A percentile compares a stretch with the other conserved stretches of the same genome.
phyloP scores from a whole-genome alignment of 257 asterid species.

The Solanum sejunctum region DNA sequence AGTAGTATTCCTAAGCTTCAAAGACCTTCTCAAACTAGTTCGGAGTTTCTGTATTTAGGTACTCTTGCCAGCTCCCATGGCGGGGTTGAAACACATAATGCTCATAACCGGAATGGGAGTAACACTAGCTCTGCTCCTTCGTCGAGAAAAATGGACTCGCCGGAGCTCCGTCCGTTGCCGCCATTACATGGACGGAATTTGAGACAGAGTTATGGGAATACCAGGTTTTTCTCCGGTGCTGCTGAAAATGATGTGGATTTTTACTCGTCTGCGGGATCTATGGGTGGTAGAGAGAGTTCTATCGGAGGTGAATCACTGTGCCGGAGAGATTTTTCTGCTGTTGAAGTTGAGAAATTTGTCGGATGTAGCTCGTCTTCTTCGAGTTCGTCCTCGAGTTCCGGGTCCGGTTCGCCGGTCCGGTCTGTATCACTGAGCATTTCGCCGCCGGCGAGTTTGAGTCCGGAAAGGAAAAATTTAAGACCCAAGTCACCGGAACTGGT shows the following conservation, averaged over 20 bases:
- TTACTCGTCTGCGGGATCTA: slow-evolving; percentile 10
- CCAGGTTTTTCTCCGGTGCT: neutral
- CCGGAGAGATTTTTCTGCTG: slow-evolving; percentile 4
- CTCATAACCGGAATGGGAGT: neutral
- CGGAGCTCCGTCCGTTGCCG: slow-evolving; percentile 15
- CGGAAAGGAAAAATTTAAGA: slow-evolving; percentile 1
- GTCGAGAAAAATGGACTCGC: slow-evolving; percentile 6
- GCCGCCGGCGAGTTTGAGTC: slow-evolving; percentile 12
- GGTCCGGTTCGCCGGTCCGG: slow-evolving; percentile 7
- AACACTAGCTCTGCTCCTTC: neutral
- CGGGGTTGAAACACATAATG: neutral
- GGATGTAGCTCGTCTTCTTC: neutral
- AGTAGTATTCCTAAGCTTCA: slow-evolving; percentile 6
- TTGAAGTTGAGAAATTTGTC: slow-evolving; percentile 1
- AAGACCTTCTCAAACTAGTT: slow-evolving; percentile 16
- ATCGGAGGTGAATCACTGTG: slow-evolving; percentile 5
- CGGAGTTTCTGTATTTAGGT: slow-evolving; percentile 18
- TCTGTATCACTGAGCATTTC: slow-evolving; percentile 11
- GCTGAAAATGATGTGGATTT: slow-evolving; percentile 7
- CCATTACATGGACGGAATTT: neutral
- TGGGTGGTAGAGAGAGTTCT: slow-evolving; percentile 6
- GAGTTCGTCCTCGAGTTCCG: neutral
- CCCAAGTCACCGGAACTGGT: slow-evolving; percentile 11
- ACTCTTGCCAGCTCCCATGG: slow-evolving; percentile 11
- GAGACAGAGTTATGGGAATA: neutral